Conservation (phyloP, 2,329 filamentous ascomycete species). For the Botrytis galanthina region DNA sequence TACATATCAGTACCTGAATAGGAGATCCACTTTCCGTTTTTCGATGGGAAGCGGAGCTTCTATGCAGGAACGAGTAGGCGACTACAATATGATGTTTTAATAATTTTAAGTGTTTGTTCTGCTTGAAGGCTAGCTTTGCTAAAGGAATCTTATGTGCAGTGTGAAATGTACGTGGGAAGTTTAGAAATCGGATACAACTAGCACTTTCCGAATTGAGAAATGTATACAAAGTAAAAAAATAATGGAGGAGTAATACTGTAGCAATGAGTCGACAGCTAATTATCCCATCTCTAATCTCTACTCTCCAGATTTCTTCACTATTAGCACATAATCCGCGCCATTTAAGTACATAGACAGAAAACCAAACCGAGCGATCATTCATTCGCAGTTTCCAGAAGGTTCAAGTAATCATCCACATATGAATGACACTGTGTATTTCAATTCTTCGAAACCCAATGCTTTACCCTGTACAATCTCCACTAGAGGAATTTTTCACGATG, state of each 20-base stretch:
- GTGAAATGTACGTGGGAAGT: accelerated
- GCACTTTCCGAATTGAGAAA: no score
- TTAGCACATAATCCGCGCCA: background rate
- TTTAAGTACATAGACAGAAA: no score
- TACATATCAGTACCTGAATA: background rate
- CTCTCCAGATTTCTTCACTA: background rate
- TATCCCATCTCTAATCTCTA: background rate
- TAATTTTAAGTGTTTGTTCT: background rate
- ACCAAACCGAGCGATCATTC: no score
- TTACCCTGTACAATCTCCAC: no score
- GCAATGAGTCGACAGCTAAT: background rate
- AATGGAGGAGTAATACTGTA: background rate
- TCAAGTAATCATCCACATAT: no score
- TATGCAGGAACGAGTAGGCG: background rate
- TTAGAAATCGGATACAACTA: background rate
- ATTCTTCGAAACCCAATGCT: no score
- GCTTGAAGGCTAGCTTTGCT: background rate
- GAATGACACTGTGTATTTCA: no score
- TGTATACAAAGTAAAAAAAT: background rate
- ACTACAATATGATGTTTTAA: background rate
- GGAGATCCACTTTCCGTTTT: background rate
- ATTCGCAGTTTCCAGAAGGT: no score
- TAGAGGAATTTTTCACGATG: no score
- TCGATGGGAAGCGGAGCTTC: background rate
- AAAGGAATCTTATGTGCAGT: background rate